Evolutionary conservation across 805 yeast genomes (phyloP).

Genomic region (Kurtzmaniella fragi): DNA sequence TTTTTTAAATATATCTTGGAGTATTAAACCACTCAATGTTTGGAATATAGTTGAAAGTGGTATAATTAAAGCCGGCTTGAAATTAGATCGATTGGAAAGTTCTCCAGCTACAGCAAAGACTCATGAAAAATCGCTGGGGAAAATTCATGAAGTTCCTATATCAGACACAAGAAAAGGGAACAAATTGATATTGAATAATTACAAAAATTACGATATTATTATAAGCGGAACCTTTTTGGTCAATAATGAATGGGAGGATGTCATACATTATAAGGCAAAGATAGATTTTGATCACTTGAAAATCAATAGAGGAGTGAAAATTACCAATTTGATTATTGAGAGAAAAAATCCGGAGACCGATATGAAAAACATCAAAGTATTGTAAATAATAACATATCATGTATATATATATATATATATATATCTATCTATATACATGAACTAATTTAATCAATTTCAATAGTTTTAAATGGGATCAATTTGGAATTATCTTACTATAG

Average conservation of each 20-base stretch:
- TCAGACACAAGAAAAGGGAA: conserved; percentile 2
- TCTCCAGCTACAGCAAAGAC: conserved; percentile 17
- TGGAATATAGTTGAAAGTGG: conserved; percentile 12
- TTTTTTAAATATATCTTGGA: conserved; percentile 15
- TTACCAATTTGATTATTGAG: conserved; percentile 11
- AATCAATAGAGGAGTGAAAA: conserved; percentile 27
- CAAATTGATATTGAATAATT: conserved; percentile 6
- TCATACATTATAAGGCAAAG: conserved; percentile 19
- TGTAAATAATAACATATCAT: conserved; percentile 8
- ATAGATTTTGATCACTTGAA: conserved; percentile 27
- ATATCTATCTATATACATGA: no score
- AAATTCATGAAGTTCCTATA: conserved; percentile 19
- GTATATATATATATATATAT: no score
- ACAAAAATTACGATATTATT: conserved; percentile 21
- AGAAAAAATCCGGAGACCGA: conserved; percentile 9
- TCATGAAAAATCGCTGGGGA: conserved; percentile 21
- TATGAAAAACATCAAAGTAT: conserved; percentile 5
- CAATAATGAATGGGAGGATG: conserved; percentile 11
- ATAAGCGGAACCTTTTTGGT: conserved; percentile 18
- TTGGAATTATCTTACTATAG: no score
- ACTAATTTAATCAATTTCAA: no score
- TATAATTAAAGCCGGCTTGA: conserved; percentile 18
- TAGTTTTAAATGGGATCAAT: no score
- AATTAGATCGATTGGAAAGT: conserved; percentile 19
- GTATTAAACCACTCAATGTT: conserved; percentile 20